Evolutionary conservation across 345 rosid species (phyloP).

Genomic region (Salix caprea): DNA sequence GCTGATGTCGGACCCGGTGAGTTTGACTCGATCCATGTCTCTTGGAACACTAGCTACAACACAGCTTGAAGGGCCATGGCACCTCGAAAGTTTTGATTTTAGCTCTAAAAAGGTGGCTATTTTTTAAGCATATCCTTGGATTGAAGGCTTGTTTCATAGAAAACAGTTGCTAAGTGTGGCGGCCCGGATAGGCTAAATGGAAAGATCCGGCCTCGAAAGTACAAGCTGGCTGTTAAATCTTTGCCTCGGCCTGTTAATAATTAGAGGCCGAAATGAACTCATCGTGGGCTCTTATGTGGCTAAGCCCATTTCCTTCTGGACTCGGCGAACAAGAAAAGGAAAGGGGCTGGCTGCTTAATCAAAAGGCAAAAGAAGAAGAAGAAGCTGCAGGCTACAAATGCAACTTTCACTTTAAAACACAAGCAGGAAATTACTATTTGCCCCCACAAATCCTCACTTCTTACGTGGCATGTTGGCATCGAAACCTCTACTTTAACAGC

Average conservation of each 20-base stretch:
- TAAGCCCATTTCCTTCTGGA: not conserved
- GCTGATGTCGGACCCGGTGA: too few species aligned
- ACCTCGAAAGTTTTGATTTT: too few species aligned
- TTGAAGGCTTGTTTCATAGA: too few species aligned
- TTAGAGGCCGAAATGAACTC: too few species aligned
- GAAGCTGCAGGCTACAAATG: not conserved
- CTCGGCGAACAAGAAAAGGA: not conserved
- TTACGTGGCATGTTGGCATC: constrained; percentile 2
- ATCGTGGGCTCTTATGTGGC: not conserved
- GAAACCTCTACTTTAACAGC: constrained; percentile 15
- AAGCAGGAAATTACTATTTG: not conserved
- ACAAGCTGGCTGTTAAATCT: not conserved
- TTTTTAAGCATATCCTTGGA: too few species aligned
- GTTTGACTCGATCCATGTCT: too few species aligned
- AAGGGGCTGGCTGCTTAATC: not conserved
- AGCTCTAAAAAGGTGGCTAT: too few species aligned
- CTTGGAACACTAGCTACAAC: too few species aligned
- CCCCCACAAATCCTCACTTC: constrained; percentile 8
- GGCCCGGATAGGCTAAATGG: not conserved
- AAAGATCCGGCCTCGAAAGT: not conserved
- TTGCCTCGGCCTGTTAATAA: not conserved
- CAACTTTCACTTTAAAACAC: not conserved
- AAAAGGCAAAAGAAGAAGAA: not conserved
- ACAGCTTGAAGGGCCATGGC: too few species aligned
- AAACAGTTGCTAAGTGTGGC: not conserved